Base-by-base conservation (phyloP, 2,329 filamentous ascomycete species). In the Aspergillus udagawae region DNA sequence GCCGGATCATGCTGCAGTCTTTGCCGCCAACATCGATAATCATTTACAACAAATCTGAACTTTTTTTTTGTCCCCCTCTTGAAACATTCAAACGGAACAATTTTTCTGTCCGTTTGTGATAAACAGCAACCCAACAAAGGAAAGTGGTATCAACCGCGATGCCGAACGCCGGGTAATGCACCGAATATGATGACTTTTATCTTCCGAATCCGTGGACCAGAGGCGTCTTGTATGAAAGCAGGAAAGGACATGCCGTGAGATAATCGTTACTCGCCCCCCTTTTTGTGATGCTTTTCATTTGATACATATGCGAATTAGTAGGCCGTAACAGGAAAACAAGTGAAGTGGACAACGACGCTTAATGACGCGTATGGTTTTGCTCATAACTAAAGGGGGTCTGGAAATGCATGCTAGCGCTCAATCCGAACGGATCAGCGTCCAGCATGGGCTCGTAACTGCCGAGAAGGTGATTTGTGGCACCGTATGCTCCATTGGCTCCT, bases 351-450 rank as follows among this genome's bases (percentile, higher is more conserved):
- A 41, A 27, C 47, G 23, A 54, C 25, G 27, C 27, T 63, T 56
- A 72, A 61, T 69, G 69, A 49, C 74, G 73, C 35, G 72, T 58
- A 63, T 73, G 69, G 59, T 67, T 71, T 57, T 77, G 74, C 55
- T 74, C 70, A 60, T 77, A 79, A 57, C 75, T 76, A 74, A 92
- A 94, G 55, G 90, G 89, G 1, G 88, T 90, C 10, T 92, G 92
- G 68, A 96, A 96, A 63, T 93, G 90, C 93, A 96, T 96, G 76
- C 91, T 96, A 38, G 92, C 92, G 58, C 90, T 93, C 53, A 97
- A 80, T 12, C 92, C 92, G 68, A 97, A 97, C 0, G 93, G 93
- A 74, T 97, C 92, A 74, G 92, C 91, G 71, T 97, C 92, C 51
- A 96, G 80, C 77, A 92, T 90, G 20, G 92, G 89, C 68, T 97